Evolutionary conservation across 495 filamentous ascomycete species (phyloP), one percentile per base, ranked within the genome.

Genomic region (Penicillium bovifimosum): DNA sequence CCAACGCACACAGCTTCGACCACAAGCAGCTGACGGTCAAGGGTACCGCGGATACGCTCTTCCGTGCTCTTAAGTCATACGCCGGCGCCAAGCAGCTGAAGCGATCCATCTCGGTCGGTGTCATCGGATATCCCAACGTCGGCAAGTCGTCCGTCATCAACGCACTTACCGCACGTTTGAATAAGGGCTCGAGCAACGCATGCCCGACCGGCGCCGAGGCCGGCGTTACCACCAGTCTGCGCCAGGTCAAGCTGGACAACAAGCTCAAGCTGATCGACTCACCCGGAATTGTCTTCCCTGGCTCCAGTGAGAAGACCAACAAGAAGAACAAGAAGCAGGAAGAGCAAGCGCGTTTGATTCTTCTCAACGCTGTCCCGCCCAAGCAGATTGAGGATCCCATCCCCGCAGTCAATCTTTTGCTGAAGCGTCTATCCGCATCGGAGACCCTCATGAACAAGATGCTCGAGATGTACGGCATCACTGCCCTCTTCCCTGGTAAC

Each of bases 131-230:
- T 72, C 92, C 92, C 53, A 97, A 97, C 70, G 92, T 96, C 54
- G 92, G 92, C 67, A 97, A 97, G 71, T 95, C 90, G 13, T 95
- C 90, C 41, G 88, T 97, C 55, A 96, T 97, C 80, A 97, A 97
- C 67, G 87, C 90, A 8, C 84, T 97, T 32, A 87, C 87, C 5
- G 84, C 88, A 29, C 85, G 90, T 40, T 73, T 96, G 29, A 86
- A 88, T 55, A 82, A 85, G 52, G 75, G 77, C 34, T 74, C 73
- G 50, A 75, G 70, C 64, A 79, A 81, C 17, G 87, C 89, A 28
- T 96, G 90, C 67, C 91, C 92, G 0, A 86, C 86, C 1, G 92
- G 92, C 24, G 91, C 92, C 35, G 92, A 96, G 70, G 92, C 92
- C 3, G 92, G 92, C 47, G 86, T 97, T 27, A 97, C 92, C 9